Base-by-base conservation (phyloP, 169 alveolate species). In the Plasmodium cynomolgi region DNA sequence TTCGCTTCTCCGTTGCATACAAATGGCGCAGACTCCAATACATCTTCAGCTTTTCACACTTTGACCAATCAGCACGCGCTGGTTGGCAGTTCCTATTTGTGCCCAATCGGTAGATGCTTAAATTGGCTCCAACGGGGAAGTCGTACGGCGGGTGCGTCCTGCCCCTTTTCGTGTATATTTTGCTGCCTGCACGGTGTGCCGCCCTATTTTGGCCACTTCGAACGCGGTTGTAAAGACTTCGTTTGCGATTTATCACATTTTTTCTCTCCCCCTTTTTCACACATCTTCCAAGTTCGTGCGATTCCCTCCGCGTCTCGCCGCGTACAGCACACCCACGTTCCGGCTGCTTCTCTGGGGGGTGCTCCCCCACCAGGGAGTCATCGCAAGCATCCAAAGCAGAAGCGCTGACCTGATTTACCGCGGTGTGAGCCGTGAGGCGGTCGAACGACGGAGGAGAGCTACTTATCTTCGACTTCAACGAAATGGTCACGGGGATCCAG, bases 401-500 rank as follows among this genome's bases (percentile, higher is more conserved):
- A 2, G 62, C 20, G 23, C 9, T 0, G 20, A 50, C 62, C 62
- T 50, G 13, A 29, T 82, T 82, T 8, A 15, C 37, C 29, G 83
- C 26, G 3, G 94, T 29, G 72, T 90, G 94, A 62, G 47, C 79
- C 39, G 85, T 93, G 41, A 34, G 54, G 50, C 44, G 68, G n/a
- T 81, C 93, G 68, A 62, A 72, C 26, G 88, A 85, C 7, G 97
- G 97, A 23, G 96, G 92, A 4, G 95, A 95, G 62, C 94, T 93
- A 83, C 95, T 94, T 15, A 95, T 81, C 77, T 93, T 94, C 54
- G 96, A 88, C 41, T 96, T 93, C 50, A 97, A 95, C n/a, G 97
- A 95, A 68, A 97, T 96, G 6, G 97, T 98, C 77, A 97, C 99
- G 4, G 99, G 99, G 29, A 98, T 97, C 99, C 99, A 98, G 5